Conservation (phyloP, 306 rosid genomes). For the Begonia masoniana region DNA sequence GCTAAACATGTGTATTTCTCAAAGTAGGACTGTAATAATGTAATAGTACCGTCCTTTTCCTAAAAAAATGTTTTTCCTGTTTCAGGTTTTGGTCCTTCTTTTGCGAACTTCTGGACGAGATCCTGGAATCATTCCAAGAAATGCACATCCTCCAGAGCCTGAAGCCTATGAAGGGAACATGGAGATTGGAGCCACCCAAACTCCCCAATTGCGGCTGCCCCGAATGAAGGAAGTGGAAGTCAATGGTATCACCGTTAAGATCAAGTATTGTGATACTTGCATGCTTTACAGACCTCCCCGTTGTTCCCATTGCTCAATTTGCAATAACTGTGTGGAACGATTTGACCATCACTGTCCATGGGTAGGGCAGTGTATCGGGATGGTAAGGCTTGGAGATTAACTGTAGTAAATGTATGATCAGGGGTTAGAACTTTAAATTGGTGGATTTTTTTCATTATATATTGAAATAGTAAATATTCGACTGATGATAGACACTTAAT, state of each 20-base stretch:
- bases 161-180: slow-evolving; percentile 58
- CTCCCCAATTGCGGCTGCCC: slow-evolving; percentile 84
- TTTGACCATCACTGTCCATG: slow-evolving; percentile 99
- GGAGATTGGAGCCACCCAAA: slow-evolving; percentile 76
- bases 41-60: not conserved
- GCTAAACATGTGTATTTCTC: not conserved
- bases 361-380: slow-evolving; percentile 99
- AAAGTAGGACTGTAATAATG: not conserved
- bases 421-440: too few species aligned
- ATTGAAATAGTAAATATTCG: too few species aligned
- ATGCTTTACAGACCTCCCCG: slow-evolving; percentile 99
- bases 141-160: slow-evolving; percentile 93
- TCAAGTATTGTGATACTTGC: slow-evolving; percentile 96
- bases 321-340: slow-evolving; percentile 93
- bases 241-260: slow-evolving; percentile 58
- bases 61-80: slow-evolving; percentile 6
- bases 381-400: slow-evolving; percentile 30
- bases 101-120: slow-evolving; percentile 91
- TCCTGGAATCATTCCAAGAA: slow-evolving; percentile 97
- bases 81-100: slow-evolving; percentile 75
- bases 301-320: slow-evolving; percentile 96
- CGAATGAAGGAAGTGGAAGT: slow-evolving; percentile 84
- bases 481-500: too few species aligned
- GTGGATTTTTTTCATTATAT: too few species aligned
- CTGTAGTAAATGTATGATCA: too few species aligned